Conservation (phyloP, 148 eudicot genomes). For the Linanthus parryae region DNA sequence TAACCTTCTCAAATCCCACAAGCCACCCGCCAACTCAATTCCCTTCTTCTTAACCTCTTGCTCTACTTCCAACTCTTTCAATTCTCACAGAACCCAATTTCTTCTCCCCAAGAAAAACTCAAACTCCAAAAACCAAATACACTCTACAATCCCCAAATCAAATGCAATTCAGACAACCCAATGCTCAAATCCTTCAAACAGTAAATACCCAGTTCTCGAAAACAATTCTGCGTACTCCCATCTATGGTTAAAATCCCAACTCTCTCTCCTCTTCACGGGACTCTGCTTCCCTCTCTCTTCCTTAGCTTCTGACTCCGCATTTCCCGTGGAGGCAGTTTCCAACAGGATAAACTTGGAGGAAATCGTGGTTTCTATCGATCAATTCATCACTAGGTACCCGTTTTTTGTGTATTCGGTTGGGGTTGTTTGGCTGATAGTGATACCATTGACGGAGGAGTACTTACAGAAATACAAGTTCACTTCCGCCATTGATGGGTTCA, state of each 20-base stretch:
- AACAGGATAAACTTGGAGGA: slow-evolving; percentile 65
- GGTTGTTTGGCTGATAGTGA: slow-evolving; percentile 64
- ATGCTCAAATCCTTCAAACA: slow-evolving; percentile 7
- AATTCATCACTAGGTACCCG: slow-evolving; percentile 64
- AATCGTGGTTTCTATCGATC: slow-evolving; percentile 52
- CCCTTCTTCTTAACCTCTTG: slow-evolving; percentile 8
- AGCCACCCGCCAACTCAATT: slow-evolving; percentile 18
- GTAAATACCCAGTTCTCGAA: slow-evolving; percentile 11
- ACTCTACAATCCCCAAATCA: slow-evolving; percentile 7
- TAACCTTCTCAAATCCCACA: slow-evolving; percentile 36
- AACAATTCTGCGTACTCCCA: slow-evolving; percentile 15
- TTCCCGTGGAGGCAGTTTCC: slow-evolving; percentile 28
- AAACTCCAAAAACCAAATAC: slow-evolving; percentile 8
- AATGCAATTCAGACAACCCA: slow-evolving; percentile 4
- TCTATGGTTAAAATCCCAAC: slow-evolving; percentile 27
- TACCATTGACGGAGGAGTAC: slow-evolving; percentile 59
- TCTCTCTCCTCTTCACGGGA: slow-evolving; percentile 26
- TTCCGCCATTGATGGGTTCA: slow-evolving; percentile 66
- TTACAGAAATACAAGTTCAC: slow-evolving; percentile 54
- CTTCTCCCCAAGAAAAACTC: slow-evolving; percentile 9
- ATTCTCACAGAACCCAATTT: slow-evolving; percentile 4
- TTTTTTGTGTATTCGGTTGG: slow-evolving; percentile 73
- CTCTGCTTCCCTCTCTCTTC: slow-evolving; percentile 39
- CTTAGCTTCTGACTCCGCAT: slow-evolving; percentile 47
- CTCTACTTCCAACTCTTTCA: neutral